A percentile compares a stretch with the other conserved stretches of the same genome.
Conservation (phyloP, 164 flowering plant species). For the Annona squamosa region DNA sequence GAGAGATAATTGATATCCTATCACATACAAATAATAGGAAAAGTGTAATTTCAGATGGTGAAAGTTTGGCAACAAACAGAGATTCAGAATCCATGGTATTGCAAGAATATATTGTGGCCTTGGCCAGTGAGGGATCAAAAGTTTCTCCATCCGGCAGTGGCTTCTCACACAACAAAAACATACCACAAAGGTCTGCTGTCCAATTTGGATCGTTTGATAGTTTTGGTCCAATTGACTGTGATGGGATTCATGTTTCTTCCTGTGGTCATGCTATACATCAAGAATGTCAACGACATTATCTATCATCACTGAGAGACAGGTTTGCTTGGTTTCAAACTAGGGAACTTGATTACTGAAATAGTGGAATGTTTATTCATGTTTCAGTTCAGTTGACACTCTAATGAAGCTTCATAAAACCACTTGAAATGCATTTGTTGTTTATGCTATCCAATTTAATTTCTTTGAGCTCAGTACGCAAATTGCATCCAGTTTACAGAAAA, state of each 20-base stretch:
- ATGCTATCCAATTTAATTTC: neutral
- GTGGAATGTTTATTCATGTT: neutral
- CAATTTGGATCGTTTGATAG: conserved; percentile 41
- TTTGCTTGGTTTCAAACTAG: conserved; percentile 7
- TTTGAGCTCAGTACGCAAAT: neutral
- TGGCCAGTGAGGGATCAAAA: conserved; percentile 34
- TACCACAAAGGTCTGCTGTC: conserved; percentile 18
- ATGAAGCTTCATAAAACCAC: neutral
- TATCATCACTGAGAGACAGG: conserved; percentile 82
- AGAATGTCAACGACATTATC: conserved; percentile 80
- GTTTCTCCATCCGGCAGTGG: conserved; percentile 25
- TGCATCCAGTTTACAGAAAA: neutral
- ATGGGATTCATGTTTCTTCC: conserved; percentile 83
- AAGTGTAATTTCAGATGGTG: conserved; percentile 13
- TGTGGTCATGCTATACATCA: conserved; percentile 99
- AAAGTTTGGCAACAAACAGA: conserved; percentile 12
- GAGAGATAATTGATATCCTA: conserved; percentile 23
- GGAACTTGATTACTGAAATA: neutral
- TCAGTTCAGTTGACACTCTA: neutral
- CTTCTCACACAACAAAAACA: conserved; percentile 11
- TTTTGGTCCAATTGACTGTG: conserved; percentile 68
- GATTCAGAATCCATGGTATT: conserved; percentile 36
- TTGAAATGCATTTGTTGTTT: neutral
- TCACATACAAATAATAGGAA: conserved; percentile 10
- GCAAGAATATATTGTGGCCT: conserved; percentile 47